Base-by-base conservation (phyloP, 768 basidiomycete genomes). In the Pilatotrama ljubarskyi region DNA sequence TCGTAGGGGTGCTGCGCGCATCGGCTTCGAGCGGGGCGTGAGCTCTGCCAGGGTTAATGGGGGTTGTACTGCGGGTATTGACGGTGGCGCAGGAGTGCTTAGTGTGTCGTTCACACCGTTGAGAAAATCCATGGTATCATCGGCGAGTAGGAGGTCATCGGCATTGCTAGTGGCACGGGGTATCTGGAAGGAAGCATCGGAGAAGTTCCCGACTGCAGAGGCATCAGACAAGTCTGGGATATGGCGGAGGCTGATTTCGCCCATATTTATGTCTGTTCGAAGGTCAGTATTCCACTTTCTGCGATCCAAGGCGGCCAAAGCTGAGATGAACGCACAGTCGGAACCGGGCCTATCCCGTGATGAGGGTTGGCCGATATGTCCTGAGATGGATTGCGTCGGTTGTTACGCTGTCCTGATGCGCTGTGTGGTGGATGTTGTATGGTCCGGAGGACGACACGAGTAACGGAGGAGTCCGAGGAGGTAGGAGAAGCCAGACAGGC, bases 221-320 rank as follows among this genome's bases (percentile, higher is more conserved):
- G 72, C 65, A 62, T 80, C 77, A 24, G 81, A 82, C 51, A 78
- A 67, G 61, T 86, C 83, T 40, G 84, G 84, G 25, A 85, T 66
- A 69, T 84, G 81, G 66, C 80, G 77, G 48, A 80, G 70, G 56
- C 82, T 86, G 20, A 82, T 70, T 70, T 77, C 76, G 40, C 38
- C 59, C 63, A 63, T 59, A 8, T 15, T 18, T 18, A 13, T 14
- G 14, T 32, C 25, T 38, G 15, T 22, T 10, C 37, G 35, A 36
- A 15, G 13, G 35, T 11, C 8, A 14, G 20, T 22, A 2, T 38
- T 8, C 3, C n/a, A 10, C 29, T 10, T 10, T 10, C 29, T 32
- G 29, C 10, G 29, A 10, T 32, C 29, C 29, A 10, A 32, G 29
- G 29, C 29, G 4, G 4, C 10, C 29, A 32, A 10, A 32, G 29